Base-by-base conservation (phyloP, 2,329 filamentous ascomycete species). In the Beauveria pseudobassiana region DNA sequence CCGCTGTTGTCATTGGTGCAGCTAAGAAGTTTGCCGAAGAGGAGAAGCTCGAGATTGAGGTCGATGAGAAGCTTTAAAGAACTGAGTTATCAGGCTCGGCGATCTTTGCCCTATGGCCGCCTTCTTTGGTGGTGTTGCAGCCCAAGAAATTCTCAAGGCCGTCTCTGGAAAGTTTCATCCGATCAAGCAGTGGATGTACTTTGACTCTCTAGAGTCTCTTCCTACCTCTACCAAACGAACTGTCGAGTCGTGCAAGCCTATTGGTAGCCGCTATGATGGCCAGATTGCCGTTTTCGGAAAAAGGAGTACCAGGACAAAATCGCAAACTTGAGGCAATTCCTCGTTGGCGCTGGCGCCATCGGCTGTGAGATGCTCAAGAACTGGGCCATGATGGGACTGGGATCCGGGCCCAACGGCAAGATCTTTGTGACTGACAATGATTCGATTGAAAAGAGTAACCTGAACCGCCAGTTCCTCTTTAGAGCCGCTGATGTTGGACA, bases 341-440 rank as follows among this genome's bases (percentile, higher is more conserved):
- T 99, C 61, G 95, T 99, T 62, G 95, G 95, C 67, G 91, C 95
- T 52, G 95, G 95, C 69, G 95, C 96, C 65, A 99, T 99, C 73
- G 95, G 95, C 51, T 99, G 95, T 71, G 95, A 99, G 73, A 99
- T 98, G 89, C 80, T 99, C 67, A 99, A 99, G 85, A 98, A 98
- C 76, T 99, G 95, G 93, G 93, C 96, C 42, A 96, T 99, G 93
- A 96, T 98, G 74, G 95, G 95, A 67, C 81, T 99, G 34, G 93
- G 89, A 50, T 90, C 90, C 51, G 95, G 95, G 4, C 90, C 91
- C 3, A 84, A 92, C 54, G 95, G 95, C 69, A 89, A 89, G 75
- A 96, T 99, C 70, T 91, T 80, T 63, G 90, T 99, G 55, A 98
- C 96, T 16, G 95, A 99, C 73, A 98, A 96, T 87, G 95, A 99